phyloP scores from a whole-genome alignment of 192 early-diverging fungal genomes.

The Spizellomyces sp. region DNA sequence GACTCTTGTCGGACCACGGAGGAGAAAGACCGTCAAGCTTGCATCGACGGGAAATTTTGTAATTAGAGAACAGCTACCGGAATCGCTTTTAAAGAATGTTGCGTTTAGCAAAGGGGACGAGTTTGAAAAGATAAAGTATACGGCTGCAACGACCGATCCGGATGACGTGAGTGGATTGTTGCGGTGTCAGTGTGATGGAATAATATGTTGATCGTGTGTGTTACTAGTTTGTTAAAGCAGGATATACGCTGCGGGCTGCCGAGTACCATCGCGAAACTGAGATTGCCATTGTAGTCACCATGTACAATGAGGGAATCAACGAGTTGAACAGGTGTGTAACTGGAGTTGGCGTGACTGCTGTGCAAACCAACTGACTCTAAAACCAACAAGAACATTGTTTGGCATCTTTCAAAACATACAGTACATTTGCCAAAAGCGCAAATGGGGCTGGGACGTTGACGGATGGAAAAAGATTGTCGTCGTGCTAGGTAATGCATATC shows the following conservation, averaged over 20 bases:
- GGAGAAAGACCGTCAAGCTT: constrained; percentile 28
- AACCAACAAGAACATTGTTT: background rate
- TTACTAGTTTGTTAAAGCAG: constrained; percentile 58
- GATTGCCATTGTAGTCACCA: constrained; percentile 78
- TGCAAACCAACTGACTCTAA: no score
- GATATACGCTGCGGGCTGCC: constrained; percentile 74
- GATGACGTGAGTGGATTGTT: background rate
- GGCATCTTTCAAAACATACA: constrained; percentile 56
- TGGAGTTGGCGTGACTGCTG: no score
- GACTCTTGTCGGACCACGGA: background rate
- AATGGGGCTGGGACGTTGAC: constrained; percentile 60
- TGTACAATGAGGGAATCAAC: constrained; percentile 57
- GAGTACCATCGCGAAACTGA: constrained; percentile 62
- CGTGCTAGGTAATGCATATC: constrained; percentile 41
- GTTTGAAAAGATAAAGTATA: constrained; percentile 77
- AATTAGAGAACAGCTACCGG: constrained; percentile 31
- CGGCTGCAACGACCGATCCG: constrained; percentile 65
- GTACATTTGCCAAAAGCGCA: constrained; percentile 42
- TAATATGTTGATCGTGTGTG: no score
- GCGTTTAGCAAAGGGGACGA: constrained; percentile 66
- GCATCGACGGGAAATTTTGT: constrained; percentile 35
- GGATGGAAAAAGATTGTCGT: constrained; percentile 79
- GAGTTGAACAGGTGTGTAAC: constrained; percentile 31
- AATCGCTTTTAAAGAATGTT: constrained; percentile 27
- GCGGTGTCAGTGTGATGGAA: no score